Evolutionary conservation across 495 filamentous ascomycete species (phyloP).

Genomic region (Talaromyces liani): DNA sequence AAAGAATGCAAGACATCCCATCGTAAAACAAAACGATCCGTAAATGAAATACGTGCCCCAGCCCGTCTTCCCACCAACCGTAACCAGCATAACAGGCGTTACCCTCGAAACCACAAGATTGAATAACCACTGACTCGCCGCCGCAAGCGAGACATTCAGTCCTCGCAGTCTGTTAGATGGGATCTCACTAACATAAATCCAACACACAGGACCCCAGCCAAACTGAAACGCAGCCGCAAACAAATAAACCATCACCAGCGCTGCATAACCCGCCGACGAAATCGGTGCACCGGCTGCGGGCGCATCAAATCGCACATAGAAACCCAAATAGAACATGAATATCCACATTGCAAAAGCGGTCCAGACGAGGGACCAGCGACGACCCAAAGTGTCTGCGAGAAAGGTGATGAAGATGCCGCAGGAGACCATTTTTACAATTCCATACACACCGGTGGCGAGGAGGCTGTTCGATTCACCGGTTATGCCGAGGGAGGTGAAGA

Average conservation of each 20-base stretch:
- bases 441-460: conserved; percentile 48
- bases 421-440: conserved; percentile 46
- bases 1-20: conserved; percentile 65
- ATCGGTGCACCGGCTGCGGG: conserved; percentile 44
- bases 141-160: conserved; percentile 59
- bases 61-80: conserved; percentile 38
- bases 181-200: conserved; percentile 72
- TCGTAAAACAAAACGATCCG: conserved; percentile 54
- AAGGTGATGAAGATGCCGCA: conserved; percentile 61
- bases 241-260: conserved; percentile 63
- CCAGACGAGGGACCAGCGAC: conserved; percentile 63
- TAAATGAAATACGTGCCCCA: conserved; percentile 34
- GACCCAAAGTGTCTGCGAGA: conserved; percentile 63
- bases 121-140: conserved; percentile 54
- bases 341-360: conserved; percentile 63
- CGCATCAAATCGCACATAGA: conserved; percentile 68
- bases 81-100: conserved; percentile 41
- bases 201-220: conserved; percentile 72
- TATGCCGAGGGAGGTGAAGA: conserved; percentile 53
- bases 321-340: conserved; percentile 73
- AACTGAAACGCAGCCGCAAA: conserved; percentile 74
- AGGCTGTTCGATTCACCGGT: conserved; percentile 37
- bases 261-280: conserved; percentile 55
- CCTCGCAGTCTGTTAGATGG: conserved; percentile 60
- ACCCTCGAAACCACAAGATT: conserved; percentile 34